Evolutionary conservation across 192 early-diverging fungal genomes (phyloP).

Genomic region (Coemansia sp.): DNA sequence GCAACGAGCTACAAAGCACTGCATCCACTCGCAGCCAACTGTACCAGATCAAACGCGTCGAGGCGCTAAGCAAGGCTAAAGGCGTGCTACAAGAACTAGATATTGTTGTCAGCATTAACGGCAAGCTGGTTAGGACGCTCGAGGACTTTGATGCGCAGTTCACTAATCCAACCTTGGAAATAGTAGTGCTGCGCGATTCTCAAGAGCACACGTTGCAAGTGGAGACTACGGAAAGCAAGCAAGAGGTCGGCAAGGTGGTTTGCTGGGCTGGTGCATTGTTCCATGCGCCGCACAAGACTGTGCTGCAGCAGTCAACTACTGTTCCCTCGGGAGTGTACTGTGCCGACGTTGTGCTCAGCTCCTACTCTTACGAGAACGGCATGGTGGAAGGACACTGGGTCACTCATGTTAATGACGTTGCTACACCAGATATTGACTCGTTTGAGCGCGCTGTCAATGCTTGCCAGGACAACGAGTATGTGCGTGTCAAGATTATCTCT

Average conservation of each 20-base stretch:
- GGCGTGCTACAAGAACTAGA: slow-evolving; percentile 64
- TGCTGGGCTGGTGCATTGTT: slow-evolving; percentile 84
- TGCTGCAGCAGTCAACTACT: slow-evolving; percentile 65
- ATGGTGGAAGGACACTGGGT: slow-evolving; percentile 63
- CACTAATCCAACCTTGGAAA: slow-evolving; percentile 52
- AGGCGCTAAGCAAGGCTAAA: slow-evolving; percentile 55
- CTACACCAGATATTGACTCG: slow-evolving; percentile 59
- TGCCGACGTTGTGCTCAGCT: slow-evolving; percentile 59
- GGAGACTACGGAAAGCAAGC: slow-evolving; percentile 59
- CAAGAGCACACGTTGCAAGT: slow-evolving; percentile 64
- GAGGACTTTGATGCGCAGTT: slow-evolving; percentile 61
- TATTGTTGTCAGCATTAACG: slow-evolving; percentile 68
- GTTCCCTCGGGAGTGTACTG: slow-evolving; percentile 67
- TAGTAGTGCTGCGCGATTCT: slow-evolving; percentile 72
- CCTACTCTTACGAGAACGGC: slow-evolving; percentile 64
- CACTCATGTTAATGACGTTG: slow-evolving; percentile 64
- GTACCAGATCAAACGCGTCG: slow-evolving; percentile 61
- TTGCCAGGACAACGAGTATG: slow-evolving; percentile 54
- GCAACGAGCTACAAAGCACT: slow-evolving; percentile 57
- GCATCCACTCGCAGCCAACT: slow-evolving; percentile 56
- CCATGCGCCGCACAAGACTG: slow-evolving; percentile 69
- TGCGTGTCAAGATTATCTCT: slow-evolving; percentile 40
- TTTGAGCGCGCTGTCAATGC: slow-evolving; percentile 61
- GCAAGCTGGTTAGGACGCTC: slow-evolving; percentile 61
- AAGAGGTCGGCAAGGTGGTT: slow-evolving; percentile 66